Percentiles rank a stretch among this genome's conserved stretches.
Conservation (phyloP, 1,284 basidiomycete genomes). For the Athelia psychrophila region DNA sequence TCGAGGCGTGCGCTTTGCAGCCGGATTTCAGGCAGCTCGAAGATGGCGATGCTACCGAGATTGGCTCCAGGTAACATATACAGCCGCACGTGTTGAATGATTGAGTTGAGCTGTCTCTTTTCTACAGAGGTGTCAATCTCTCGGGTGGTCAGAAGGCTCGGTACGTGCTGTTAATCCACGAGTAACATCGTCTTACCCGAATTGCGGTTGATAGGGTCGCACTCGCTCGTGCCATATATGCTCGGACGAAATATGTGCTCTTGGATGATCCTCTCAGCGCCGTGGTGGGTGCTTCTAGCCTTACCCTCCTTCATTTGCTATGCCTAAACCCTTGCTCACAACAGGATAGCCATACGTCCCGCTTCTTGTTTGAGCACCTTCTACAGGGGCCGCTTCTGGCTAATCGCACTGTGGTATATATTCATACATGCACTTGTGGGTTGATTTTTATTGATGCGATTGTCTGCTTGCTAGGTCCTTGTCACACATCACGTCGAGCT, state of each 20-base stretch:
- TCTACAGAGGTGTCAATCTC: constrained; percentile 39
- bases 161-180: constrained; percentile 15
- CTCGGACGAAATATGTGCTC: constrained; percentile 47
- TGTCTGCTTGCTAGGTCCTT: constrained; percentile 40
- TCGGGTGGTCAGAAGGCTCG: constrained; percentile 53
- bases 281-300: constrained; percentile 35
- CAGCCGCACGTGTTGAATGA: not conserved
- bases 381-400: constrained; percentile 52
- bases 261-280: constrained; percentile 61
- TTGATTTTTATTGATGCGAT: not conserved
- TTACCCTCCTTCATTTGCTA: not conserved
- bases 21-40: constrained; percentile 52
- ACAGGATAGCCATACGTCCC: constrained; percentile 61
- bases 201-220: constrained; percentile 41
- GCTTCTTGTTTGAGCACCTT: constrained; percentile 51
- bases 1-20: constrained; percentile 61
- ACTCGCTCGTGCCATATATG: constrained; percentile 54
- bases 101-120: not conserved
- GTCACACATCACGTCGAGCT: constrained; percentile 69
- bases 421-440: not conserved
- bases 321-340: not conserved
- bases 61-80: constrained; percentile 26
- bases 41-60: constrained; percentile 33
- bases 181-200: constrained; percentile 21
- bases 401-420: constrained; percentile 54